phyloP scores from a whole-genome alignment of 176 grass and related monocot species.

The Carex myosuroides region DNA sequence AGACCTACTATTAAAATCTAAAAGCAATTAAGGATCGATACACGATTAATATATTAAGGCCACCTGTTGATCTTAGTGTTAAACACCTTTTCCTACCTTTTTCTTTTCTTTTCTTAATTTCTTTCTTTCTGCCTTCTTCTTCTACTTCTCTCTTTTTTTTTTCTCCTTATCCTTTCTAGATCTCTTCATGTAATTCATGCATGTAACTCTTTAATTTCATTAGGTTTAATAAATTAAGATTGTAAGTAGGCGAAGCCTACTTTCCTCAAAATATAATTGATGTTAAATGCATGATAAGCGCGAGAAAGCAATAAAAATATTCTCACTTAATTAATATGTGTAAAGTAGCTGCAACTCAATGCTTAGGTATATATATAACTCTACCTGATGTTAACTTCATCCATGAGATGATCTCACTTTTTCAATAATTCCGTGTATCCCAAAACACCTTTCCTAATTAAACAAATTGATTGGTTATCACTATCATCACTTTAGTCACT shows the following conservation, averaged over 20 bases:
- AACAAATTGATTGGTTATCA: not conserved
- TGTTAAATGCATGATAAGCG: not conserved
- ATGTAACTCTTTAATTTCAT: no score
- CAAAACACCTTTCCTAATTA: not conserved
- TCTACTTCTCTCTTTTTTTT: no score
- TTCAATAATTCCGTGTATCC: not conserved
- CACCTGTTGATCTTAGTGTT: no score
- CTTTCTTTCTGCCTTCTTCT: no score
- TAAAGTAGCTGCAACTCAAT: not conserved
- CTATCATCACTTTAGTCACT: constrained; percentile 7
- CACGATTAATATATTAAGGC: no score
- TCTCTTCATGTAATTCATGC: no score
- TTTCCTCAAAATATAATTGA: not conserved
- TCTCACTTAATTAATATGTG: not conserved
- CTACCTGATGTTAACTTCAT: not conserved
- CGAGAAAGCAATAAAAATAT: not conserved
- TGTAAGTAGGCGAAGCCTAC: no score
- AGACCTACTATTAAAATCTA: not conserved
- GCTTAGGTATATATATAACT: not conserved
- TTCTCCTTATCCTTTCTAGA: no score
- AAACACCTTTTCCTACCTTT: no score
- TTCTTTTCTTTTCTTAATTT: no score
- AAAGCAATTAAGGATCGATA: not conserved
- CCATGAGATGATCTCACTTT: not conserved
- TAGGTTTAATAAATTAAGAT: no score